Base-by-base conservation (phyloP, 805 yeast species). In the Wickerhamiella musiphila region DNA sequence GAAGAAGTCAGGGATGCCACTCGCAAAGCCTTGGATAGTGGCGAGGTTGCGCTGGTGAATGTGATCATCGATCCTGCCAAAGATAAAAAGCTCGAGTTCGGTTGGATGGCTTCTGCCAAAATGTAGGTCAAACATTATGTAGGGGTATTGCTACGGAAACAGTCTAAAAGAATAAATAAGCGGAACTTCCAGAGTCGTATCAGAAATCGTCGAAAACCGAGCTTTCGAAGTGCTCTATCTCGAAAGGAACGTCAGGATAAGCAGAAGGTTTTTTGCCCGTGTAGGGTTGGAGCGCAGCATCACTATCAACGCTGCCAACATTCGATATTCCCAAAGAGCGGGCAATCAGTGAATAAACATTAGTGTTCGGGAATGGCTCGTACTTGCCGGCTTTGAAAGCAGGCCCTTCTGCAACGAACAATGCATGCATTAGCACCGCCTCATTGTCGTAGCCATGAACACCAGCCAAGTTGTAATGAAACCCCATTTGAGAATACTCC, bases 401-500 rank as follows among this genome's bases (percentile, higher is more conserved):
- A 0, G 94, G 94, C 0, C 96, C 96, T 2, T 63, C 51, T 1
- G 76, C 93, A 25, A 81, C 44, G 49, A 86, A 84, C 7, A 79
- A 44, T 0, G 93, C 83, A 31, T 93, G 58, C 94, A 83, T 83
- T 35, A 82, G 56, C 5, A 75, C 65, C 38, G 74, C 81, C 0
- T 74, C 64, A 46, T 76, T 78, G 46, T 76, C 70, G 51, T 79
- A 84, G 2, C 95, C 95, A 52, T 81, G 93, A 1, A 77, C 77
- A 6, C 94, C 94, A 34, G 59, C 59, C 3, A 81, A 78, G n/a
- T 50, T 48, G 48, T 73, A 75, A 10, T 64, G 60, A 31, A 58
- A 51, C 18, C 54, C 52, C 47, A 62, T 61, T 2, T 58, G 58
- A 16, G 63, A 62, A 66, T 70, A 68, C 36, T 65, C 65, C 13